These are phyloP conservation scores for Populus hybrid DNA, from an alignment of 441 rosid genomes.

Conservation along the genomic window DNA sequence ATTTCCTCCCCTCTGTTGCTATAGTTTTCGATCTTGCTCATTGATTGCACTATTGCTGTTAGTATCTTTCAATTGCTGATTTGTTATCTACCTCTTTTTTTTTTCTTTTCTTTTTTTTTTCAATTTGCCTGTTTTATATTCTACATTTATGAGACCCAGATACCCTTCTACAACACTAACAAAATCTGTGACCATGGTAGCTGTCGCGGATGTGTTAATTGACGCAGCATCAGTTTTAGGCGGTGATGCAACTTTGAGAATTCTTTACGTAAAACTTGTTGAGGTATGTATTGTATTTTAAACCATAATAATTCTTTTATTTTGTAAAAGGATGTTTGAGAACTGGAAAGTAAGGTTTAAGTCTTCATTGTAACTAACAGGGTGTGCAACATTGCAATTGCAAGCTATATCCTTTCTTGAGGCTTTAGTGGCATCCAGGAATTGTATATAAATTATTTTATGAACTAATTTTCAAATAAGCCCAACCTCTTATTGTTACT, in stretches of 20 bases:
- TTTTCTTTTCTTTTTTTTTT: no score
- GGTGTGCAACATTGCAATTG: neutral
- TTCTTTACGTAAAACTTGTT: neutral
- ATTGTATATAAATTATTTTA: neutral
- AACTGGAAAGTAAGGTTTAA: neutral
- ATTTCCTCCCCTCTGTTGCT: neutral
- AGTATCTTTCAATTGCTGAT: neutral
- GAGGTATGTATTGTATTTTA: slow-evolving; percentile 38
- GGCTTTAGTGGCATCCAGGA: neutral
- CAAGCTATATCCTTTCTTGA: neutral
- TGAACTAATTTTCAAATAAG: neutral
- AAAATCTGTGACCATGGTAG: slow-evolving; percentile 51
- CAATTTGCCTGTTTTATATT: slow-evolving; percentile 5
- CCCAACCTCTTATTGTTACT: neutral
- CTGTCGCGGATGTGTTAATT: slow-evolving; percentile 94
- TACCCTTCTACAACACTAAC: slow-evolving; percentile 33
- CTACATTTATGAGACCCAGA: slow-evolving; percentile 10
- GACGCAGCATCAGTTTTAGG: slow-evolving; percentile 95
- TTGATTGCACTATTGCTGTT: neutral
- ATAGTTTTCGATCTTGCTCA: neutral
- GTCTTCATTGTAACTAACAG: neutral
- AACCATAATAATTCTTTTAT: neutral
- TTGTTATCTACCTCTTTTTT: neutral
- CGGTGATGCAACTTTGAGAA: slow-evolving; percentile 30
- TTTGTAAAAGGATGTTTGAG: neutral